Base-by-base conservation (phyloP, 31 red algal species). In the Asparagopsis taxiformis region DNA sequence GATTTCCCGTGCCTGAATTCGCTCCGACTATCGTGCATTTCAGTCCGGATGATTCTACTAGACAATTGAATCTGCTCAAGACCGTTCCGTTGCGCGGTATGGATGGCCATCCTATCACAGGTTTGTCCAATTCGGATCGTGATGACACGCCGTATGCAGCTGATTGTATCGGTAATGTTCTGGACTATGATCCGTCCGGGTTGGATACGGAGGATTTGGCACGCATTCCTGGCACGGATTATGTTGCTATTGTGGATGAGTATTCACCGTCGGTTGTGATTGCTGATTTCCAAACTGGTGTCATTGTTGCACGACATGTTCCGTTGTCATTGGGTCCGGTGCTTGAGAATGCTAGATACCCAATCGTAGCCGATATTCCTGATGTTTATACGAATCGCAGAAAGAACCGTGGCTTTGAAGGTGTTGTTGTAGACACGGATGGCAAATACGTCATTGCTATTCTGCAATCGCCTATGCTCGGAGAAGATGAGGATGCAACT, bases 121-220 rank as follows among this genome's bases (percentile, higher is more conserved):
- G 87, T 28, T 32, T 91, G 2, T 43, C 87, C 35, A 91, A 91
- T 55, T 33, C 79, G 25, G 34, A 2, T 2, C 54, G 38, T 20
- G 87, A 91, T 79, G 79, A 84, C 38, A 66, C 59, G 24, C 87
- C 87, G 53, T 91, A 77, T 33, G 87, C 56, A 11, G 66, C 68
- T 0, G 28, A 71, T 55, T 91, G 87, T 63, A 79, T 13, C 0
- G 82, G 46, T 33, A 51, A 39, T 36, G 64, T 53, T 3, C 79
- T 91, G 20, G 1, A 33, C 0, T 69, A 69, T 61, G 87, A 91
- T 28, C 46, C 56, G 2, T 65, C 58, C 13, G 87, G 87, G 13
- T 3, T 91, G n/a, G 87, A 91, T 36, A 75, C 87, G 16, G 87
- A 91, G 87, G 87, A 84, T 23, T 23, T 91, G 22, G 79, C 71